Base-by-base conservation (phyloP, 192 early-diverging fungal genomes). In the Umbelopsis isabellina region DNA sequence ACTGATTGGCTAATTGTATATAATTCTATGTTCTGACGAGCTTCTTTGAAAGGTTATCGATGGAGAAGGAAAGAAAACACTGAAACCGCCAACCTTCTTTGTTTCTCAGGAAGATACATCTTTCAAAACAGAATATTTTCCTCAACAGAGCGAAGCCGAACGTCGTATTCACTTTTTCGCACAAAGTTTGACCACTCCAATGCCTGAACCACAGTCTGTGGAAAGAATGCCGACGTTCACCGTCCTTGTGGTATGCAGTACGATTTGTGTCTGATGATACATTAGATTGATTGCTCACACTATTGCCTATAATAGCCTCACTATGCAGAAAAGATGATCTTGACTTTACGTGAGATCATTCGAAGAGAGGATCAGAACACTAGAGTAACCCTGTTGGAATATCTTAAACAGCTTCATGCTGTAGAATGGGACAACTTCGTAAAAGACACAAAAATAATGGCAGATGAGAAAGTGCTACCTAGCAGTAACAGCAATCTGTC, bases 381-480 rank as follows among this genome's bases (percentile, higher is more conserved):
- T 33, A 86, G 91, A 10, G 87, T 95, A 11, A 95, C 92, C 20
- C 74, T 93, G 48, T 81, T 95, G 21, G 93, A 95, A 79, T 94
- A 93, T 50, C 74, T 92, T 30, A 92, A 94, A 77, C 91, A 91
- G 16, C 79, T 92, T 51, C 90, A 93, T 69, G 79, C 89, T 0
- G 84, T 87, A 22, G 93, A 95, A 74, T 95, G 93, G 93, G 92
- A 93, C 61, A 95, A 95, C 80, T 95, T 94, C 84, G 93, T 93
- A 50, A 88, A 91, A 74, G 93, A 95, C 64, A 92, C 89, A 68
- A 93, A 92, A 83, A 87, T 90, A 16, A 58, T 93, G 74, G 92
- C 86, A 15, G 87, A 91, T 68, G 91, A 93, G 46, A 76, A 77
- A 35, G 74, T 72, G 2, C 68, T 79, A 52, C 81, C 76, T 69